Conservation (phyloP, 495 filamentous ascomycete genomes). For the Hypoxylon fragiforme region DNA sequence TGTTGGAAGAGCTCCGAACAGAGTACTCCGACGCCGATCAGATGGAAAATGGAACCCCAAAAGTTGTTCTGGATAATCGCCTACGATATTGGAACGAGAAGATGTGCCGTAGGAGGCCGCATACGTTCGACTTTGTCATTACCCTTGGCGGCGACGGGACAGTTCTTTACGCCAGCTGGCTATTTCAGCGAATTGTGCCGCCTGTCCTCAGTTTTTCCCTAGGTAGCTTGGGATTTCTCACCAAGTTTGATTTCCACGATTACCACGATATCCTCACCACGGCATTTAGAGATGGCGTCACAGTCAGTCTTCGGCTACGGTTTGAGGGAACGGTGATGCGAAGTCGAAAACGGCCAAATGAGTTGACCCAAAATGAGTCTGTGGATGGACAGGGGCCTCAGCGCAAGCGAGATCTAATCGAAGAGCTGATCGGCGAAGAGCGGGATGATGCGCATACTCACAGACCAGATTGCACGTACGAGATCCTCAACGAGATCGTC, state of each 20-base stretch:
- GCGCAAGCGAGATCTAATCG: conserved; percentile 69
- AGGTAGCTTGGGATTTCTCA: conserved; percentile 91
- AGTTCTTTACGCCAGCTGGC: conserved; percentile 91
- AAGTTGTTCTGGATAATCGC: conserved; percentile 59
- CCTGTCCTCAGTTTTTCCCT: conserved; percentile 90
- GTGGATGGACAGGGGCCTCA: conserved; percentile 33
- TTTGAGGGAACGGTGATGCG: conserved; percentile 97
- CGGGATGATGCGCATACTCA: conserved; percentile 79
- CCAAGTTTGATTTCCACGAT: conserved; percentile 87
- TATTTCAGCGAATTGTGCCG: conserved; percentile 96
- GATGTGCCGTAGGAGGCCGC: conserved; percentile 74
- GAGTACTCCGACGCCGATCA: conserved; percentile 37
- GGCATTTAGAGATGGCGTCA: conserved; percentile 81
- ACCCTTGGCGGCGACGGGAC: conserved; percentile 97
- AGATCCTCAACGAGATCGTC: conserved; percentile 92
- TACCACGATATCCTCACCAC: conserved; percentile 69
- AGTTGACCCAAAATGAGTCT: conserved; percentile 29
- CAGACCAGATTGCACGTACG: conserved; percentile 74
- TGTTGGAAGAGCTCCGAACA: conserved; percentile 52
- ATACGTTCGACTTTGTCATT: conserved; percentile 90
- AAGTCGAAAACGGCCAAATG: conserved; percentile 56
- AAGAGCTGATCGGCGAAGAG: conserved; percentile 85
- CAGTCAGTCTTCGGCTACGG: conserved; percentile 81
- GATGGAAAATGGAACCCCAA: conserved; percentile 39
- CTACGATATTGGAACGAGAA: conserved; percentile 82